These are phyloP conservation scores for Colletotrichum sublineola DNA, from an alignment of 2,329 filamentous ascomycete species.

Conservation along the genomic window DNA sequence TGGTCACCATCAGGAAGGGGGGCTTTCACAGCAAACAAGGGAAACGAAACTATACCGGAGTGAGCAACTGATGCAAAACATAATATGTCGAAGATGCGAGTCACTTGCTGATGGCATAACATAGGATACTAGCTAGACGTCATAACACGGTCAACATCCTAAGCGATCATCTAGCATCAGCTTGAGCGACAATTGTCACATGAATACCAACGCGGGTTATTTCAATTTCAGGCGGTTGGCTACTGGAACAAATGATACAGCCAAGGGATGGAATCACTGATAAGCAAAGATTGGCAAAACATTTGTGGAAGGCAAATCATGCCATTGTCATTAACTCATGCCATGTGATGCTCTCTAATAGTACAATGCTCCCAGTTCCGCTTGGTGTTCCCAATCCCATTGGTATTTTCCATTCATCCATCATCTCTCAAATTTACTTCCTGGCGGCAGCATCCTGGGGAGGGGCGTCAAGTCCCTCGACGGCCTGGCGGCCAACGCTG, in stretches of 20 bases:
- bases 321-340: slow-evolving; percentile 35
- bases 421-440: slow-evolving; percentile 50
- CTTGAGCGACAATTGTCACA: neutral
- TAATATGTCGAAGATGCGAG: neutral
- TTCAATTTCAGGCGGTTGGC: neutral
- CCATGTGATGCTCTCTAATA: slow-evolving; percentile 15
- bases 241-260: neutral
- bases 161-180: neutral
- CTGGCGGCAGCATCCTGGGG: slow-evolving; percentile 70
- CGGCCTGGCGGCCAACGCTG: slow-evolving; percentile 73
- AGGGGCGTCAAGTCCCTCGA: slow-evolving; percentile 67
- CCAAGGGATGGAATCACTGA: too few relatives aligned
- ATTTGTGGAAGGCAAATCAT: neutral
- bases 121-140: neutral
- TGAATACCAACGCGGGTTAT: neutral
- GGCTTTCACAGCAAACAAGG: too few relatives aligned
- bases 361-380: slow-evolving; percentile 5
- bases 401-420: slow-evolving; percentile 7
- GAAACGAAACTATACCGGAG: too few relatives aligned
- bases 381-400: neutral
- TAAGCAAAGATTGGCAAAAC: too few relatives aligned
- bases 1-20: neutral
- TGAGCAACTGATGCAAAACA: neutral
- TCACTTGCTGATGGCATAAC: neutral
- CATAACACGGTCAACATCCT: neutral